Base-by-base conservation (phyloP, 179 eudicot genomes). In the Spergularia azorica region DNA sequence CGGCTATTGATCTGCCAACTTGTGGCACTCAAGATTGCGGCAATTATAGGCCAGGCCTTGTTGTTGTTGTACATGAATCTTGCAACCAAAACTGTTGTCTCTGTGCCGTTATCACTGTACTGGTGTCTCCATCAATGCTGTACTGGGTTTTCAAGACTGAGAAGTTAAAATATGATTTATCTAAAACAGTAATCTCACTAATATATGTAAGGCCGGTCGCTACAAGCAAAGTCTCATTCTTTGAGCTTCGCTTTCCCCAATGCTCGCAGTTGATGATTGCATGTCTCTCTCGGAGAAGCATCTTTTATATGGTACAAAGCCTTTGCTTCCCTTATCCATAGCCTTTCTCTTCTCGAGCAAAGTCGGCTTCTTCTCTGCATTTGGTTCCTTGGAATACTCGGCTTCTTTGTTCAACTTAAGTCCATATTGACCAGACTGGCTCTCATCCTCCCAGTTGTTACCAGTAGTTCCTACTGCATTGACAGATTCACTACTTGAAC, bases 291-390 rank as follows among this genome's bases (percentile, higher is more conserved):
- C 90, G 0, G 87, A 85, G 59, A 83, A 76, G 51, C 91, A 89
- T 83, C 98, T 89, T 79, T 95, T 93, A 56, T 95, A 95, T 1
- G 98, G 98, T 9, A 91, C 91, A 75, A 95, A 94, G 6, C 96
- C 97, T 80, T 80, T 90, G 41, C 62, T 43, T 16, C 26, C 21
- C 18, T 79, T 74, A 46, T 76, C 79, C 5, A 32, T 15, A 50
- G 68, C 72, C n/a, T 56, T 11, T 71, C 71, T 83, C 82, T 80
- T 83, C 51, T 57, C 63, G 2, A 64, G 75, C 43, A 73, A 54
- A 46, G 15, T 12, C 21, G 62, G 43, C 51, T 70, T 73, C 36
- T 55, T 63, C 72, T 56, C 60, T 20, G 43, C 20, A 63, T 26
- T 10, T 38, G 74, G 50, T 17, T 68, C 69, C 67, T 70, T 54